Percentiles rank a stretch among this genome's conserved stretches.
Evolutionary conservation across 2,329 filamentous ascomycete genomes (phyloP).

Genomic region (Paecilomyces dactylethromorphus): DNA sequence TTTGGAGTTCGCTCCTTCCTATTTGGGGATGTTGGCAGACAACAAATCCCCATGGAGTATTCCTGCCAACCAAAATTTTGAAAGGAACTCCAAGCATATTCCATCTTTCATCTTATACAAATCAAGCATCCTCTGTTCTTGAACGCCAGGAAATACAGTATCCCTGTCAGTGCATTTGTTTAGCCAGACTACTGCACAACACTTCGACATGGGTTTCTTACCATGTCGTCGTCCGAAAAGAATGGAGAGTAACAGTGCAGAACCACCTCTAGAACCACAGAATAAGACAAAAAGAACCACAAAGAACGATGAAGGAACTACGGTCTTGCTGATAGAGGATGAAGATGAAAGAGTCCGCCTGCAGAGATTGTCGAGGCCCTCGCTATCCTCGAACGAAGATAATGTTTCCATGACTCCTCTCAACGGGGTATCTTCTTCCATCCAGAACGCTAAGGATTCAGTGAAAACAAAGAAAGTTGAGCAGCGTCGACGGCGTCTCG

Average conservation of each 20-base stretch:
- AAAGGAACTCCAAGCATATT: background rate
- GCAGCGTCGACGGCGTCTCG: background rate
- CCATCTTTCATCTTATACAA: background rate
- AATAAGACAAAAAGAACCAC: background rate
- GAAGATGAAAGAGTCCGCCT: background rate
- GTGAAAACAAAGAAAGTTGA: background rate
- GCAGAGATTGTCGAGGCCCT: background rate
- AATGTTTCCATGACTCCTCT: background rate
- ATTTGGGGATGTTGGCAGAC: background rate
- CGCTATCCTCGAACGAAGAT: background rate
- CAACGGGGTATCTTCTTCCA: background rate
- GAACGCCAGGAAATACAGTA: background rate
- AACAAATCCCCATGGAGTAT: background rate
- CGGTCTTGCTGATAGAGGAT: background rate
- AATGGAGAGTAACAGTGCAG: background rate
- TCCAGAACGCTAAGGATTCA: background rate
- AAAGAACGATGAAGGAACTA: background rate
- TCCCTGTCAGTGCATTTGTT: background rate
- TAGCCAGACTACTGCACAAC: background rate
- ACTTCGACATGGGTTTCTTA: background rate
- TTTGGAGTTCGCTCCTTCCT: background rate
- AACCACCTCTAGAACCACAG: background rate
- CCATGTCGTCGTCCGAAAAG: background rate
- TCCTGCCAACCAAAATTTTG: background rate
- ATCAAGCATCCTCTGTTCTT: background rate